A percentile compares a stretch with the other conserved stretches of the same genome.
phyloP scores from a whole-genome alignment of 1,284 basidiomycete species.

The Ganoderma lingzhi region DNA sequence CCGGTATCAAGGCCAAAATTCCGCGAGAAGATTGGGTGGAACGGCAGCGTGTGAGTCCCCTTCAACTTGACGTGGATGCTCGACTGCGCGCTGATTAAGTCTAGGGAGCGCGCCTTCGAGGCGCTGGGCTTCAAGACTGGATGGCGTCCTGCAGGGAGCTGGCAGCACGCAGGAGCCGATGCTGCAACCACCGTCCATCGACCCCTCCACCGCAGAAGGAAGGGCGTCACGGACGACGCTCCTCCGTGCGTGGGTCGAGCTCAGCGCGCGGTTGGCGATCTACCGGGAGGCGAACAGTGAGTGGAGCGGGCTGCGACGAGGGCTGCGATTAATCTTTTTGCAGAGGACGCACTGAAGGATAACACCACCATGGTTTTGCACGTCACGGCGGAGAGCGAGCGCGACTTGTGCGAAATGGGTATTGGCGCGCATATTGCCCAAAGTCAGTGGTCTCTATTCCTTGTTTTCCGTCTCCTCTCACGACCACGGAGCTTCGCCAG shows the following conservation, averaged over 20 bases:
- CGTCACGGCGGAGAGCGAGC: conserved; percentile 63
- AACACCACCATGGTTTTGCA: conserved; percentile 29
- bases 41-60: conserved; percentile 53
- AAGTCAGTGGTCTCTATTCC: conserved; percentile 51
- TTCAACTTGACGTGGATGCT: conserved; percentile 35
- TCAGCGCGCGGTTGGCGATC: conserved; percentile 69
- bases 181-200: conserved; percentile 65
- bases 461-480: conserved; percentile 39
- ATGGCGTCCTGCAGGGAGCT: conserved; percentile 15
- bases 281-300: conserved; percentile 51
- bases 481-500: conserved; percentile 56
- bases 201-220: conserved; percentile 53
- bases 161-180: conserved; percentile 43
- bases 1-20: conserved; percentile 64
- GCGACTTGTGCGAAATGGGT: conserved; percentile 73
- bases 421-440: conserved; percentile 81
- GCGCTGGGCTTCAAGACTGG: conserved; percentile 61
- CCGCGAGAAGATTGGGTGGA: conserved; percentile 74
- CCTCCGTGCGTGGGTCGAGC: conserved; percentile 80
- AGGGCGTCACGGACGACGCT: conserved; percentile 63
- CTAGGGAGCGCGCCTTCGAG: conserved; percentile 63
- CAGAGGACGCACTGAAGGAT: conserved; percentile 32
- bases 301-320: conserved; percentile 13
- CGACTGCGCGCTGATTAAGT: conserved; percentile 15
- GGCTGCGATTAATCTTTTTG: conserved; percentile 1